Conservation (phyloP, 495 filamentous ascomycete genomes). For the Podospora tetraspora region DNA sequence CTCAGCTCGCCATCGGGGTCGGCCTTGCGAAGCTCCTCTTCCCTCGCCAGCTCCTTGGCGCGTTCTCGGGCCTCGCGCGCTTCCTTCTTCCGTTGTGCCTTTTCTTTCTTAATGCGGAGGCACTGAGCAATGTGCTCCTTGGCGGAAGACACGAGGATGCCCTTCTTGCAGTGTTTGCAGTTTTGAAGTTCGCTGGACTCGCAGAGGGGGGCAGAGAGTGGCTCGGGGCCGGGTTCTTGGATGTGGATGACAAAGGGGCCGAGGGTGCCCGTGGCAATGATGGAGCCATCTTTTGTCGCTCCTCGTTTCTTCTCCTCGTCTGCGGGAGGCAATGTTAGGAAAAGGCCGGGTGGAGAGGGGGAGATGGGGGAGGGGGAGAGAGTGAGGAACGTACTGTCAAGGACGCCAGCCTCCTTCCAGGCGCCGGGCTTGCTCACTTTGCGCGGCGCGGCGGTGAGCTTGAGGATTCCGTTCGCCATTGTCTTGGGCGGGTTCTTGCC, state of each 20-base stretch:
- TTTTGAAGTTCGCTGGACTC: slow-evolving; percentile 61
- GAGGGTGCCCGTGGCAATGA: slow-evolving; percentile 45
- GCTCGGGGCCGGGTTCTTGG: slow-evolving; percentile 60
- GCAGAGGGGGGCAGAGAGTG: slow-evolving; percentile 70
- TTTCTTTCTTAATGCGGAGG: slow-evolving; percentile 66
- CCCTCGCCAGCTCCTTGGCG: slow-evolving; percentile 52
- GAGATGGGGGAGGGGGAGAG: neutral
- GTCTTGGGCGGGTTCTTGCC: slow-evolving; percentile 54
- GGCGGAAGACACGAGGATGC: slow-evolving; percentile 54
- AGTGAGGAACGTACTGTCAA: slow-evolving; percentile 47
- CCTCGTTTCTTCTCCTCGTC: slow-evolving; percentile 44
- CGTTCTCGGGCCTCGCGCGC: slow-evolving; percentile 68
- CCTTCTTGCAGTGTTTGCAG: slow-evolving; percentile 80
- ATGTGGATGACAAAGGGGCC: slow-evolving; percentile 64
- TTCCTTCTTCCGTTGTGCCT: slow-evolving; percentile 72
- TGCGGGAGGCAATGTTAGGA: neutral
- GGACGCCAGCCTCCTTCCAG: slow-evolving; percentile 47
- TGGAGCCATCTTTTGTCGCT: slow-evolving; percentile 31
- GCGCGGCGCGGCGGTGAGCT: slow-evolving; percentile 59
- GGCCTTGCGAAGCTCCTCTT: slow-evolving; percentile 54
- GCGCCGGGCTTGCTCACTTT: slow-evolving; percentile 55
- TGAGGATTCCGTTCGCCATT: slow-evolving; percentile 47
- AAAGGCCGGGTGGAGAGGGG: neutral
- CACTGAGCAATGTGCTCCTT: slow-evolving; percentile 65
- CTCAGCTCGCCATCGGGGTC: slow-evolving; percentile 50